Evolutionary conservation across 2,329 filamentous ascomycete species (phyloP).

Genomic region (Diaporthe ilicicola): DNA sequence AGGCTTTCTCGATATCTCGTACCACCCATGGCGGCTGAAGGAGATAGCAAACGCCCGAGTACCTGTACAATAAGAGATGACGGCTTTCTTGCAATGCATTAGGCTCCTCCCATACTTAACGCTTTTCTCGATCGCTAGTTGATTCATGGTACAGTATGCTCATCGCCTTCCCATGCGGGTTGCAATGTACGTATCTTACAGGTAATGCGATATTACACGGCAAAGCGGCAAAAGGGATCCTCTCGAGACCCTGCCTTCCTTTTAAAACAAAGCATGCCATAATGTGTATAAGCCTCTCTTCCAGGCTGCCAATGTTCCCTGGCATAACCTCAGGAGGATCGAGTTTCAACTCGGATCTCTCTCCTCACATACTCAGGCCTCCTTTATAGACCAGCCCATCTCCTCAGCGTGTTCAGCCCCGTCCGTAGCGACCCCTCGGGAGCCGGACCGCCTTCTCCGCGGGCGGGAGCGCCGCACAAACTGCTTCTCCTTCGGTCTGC

Average conservation of each 20-base stretch:
- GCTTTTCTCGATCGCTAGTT: neutral
- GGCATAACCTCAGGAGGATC: too few relatives aligned
- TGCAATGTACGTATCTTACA: conserved; percentile 11
- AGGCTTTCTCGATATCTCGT: neutral
- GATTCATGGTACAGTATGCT: neutral
- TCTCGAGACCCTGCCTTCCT: neutral
- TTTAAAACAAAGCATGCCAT: too few relatives aligned
- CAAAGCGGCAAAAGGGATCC: neutral
- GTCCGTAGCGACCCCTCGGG: neutral
- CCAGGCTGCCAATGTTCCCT: too few relatives aligned
- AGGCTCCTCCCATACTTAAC: neutral
- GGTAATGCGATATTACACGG: neutral
- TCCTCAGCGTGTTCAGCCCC: neutral
- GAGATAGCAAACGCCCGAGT: conserved; percentile 34
- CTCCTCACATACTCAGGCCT: neutral
- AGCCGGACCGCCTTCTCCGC: neutral
- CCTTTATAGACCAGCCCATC: neutral
- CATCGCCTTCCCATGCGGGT: neutral
- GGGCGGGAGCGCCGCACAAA: neutral
- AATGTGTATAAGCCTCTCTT: too few relatives aligned
- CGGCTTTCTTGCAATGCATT: neutral
- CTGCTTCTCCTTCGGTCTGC: neutral
- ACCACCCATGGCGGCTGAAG: neutral
- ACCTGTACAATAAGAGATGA: conserved; percentile 36
- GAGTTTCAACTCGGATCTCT: neutral